Evolutionary conservation across 345 rosid genomes (phyloP), one percentile per base, ranked within the genome.

Genomic region (Toxicodendron radicans): DNA sequence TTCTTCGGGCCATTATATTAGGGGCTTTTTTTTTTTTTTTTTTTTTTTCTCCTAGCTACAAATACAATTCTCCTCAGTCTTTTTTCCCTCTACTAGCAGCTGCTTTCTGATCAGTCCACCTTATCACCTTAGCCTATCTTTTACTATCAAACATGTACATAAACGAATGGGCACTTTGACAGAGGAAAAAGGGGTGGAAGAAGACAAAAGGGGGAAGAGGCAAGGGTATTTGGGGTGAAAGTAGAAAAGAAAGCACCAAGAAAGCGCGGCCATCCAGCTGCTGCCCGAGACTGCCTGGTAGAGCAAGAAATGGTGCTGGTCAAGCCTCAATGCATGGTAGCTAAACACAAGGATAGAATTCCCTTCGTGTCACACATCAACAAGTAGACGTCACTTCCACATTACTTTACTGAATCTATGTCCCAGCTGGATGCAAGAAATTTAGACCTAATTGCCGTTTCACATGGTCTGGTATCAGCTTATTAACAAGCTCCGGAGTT

Each of bases 401-500:
- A 68, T 66, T 68, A 24, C 58, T 72, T 68, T 17, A 48, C 49
- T n/a, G 23, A 13, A 17, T 38, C 82, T 81, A 92, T 76, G 97
- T 86, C 69, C 92, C 92, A n/a, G 88, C 82, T 57, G 81, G 90
- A 78, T 88, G 88, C 87, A 90, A 73, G 83, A 92, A 85, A 83
- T 85, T 86, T 61, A 86, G 86, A 72, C 93, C 97, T 82, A 90
- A 77, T 71, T 90, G 92, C 75, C 93, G 85, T 75, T 90, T 90
- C 82, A 89, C 84, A 76, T 90, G 91, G 49, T 92, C 97, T 33
- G 97, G 97, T 70, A 90, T 89, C 85, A 92, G 83, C 90, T 89
- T 92, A 80, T 84, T 90, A 20, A 89, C 89, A n/a, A 90, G 91
- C 68, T 90, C 97, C 23, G 89, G 87, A 70, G 97, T 86, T 69